Evolutionary conservation across 2,329 filamentous ascomycete genomes (phyloP), one percentile per base, ranked within the genome.

Genomic region (Microsporum audouinii): DNA sequence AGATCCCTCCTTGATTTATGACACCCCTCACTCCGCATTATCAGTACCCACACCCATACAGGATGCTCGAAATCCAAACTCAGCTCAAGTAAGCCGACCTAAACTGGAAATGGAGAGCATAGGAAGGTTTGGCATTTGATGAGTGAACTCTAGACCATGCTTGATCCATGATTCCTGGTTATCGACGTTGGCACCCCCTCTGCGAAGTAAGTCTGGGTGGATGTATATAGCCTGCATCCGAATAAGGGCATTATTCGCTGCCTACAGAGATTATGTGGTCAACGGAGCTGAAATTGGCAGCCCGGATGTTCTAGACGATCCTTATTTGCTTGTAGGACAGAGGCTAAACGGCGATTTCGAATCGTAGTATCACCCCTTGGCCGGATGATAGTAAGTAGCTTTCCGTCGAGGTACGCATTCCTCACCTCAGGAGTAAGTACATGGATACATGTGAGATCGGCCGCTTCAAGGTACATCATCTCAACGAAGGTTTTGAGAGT

Each of bases 1-100:
- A 55, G 51, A 34, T 55, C 51, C 12, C 51, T 55, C 14, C 27
- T 55, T 31, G 51, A 43, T 12, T 36, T 36, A 55, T 55, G 51
- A 55, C 51, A 55, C 51, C 51, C 51, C 33, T 55, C 31, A 55
- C 51, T 55, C 51, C 51, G 51, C 51, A 55, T 34, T 51, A 47
- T 51, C 27, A 31, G 45, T 27, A 51, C 31, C 45, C 45, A 51
- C 45, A 29, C 27, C 45, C 27, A 51, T 51, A 51, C 45, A 51
- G 27, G 45, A 51, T 29, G 23, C 45, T 14, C 31, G 49, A 17
- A 55, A 55, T 36, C 51, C 51, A 36, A 36, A 55, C 51, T 55
- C 51, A 55, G 51, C 51, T 55, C 51, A 36, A 55, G 31, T 36
- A n/a, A 31, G 27, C 10, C 7, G 29, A 34, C 49, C 31, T 53